Conservation (phyloP, 192 early-diverging fungal genomes). For the Mortierella hygrophila region DNA sequence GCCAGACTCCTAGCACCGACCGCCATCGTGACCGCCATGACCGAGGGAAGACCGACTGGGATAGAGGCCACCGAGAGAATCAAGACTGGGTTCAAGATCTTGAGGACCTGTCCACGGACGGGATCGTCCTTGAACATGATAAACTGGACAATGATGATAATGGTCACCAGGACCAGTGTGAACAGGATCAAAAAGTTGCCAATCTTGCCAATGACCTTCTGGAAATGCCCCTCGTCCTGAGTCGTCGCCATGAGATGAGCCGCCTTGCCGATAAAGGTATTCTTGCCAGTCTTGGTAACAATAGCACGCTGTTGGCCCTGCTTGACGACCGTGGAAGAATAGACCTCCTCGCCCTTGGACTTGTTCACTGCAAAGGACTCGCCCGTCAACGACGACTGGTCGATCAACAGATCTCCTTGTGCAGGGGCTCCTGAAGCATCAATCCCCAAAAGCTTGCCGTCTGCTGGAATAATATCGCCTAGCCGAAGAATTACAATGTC, state of each 20-base stretch:
- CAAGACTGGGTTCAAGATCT: slow-evolving; percentile 77
- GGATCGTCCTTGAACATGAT: slow-evolving; percentile 57
- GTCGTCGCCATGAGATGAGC: slow-evolving; percentile 91
- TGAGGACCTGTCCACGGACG: slow-evolving; percentile 66
- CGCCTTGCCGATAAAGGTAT: slow-evolving; percentile 93
- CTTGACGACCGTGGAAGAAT: slow-evolving; percentile 91
- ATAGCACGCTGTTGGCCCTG: slow-evolving; percentile 93
- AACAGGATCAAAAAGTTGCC: slow-evolving; percentile 93
- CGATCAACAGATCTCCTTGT: slow-evolving; percentile 81
- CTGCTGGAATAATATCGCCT: slow-evolving; percentile 94
- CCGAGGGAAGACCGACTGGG: slow-evolving; percentile 92
- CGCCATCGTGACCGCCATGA: slow-evolving; percentile 96
- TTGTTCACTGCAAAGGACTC: slow-evolving; percentile 91
- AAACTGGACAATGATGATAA: slow-evolving; percentile 79
- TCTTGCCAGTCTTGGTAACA: slow-evolving; percentile 88
- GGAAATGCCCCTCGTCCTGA: slow-evolving; percentile 92
- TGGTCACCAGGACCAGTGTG: slow-evolving; percentile 76
- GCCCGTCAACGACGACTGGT: slow-evolving; percentile 93
- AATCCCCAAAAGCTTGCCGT: slow-evolving; percentile 81
- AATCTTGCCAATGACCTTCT: slow-evolving; percentile 93
- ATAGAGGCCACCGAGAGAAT: slow-evolving; percentile 93
- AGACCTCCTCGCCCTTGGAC: slow-evolving; percentile 83
- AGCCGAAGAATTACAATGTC: slow-evolving; percentile 87
- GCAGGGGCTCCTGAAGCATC: slow-evolving; percentile 76
- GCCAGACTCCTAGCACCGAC: slow-evolving; percentile 90